Base-by-base conservation (phyloP, 345 rosid genomes). In the Angophora floribunda region DNA sequence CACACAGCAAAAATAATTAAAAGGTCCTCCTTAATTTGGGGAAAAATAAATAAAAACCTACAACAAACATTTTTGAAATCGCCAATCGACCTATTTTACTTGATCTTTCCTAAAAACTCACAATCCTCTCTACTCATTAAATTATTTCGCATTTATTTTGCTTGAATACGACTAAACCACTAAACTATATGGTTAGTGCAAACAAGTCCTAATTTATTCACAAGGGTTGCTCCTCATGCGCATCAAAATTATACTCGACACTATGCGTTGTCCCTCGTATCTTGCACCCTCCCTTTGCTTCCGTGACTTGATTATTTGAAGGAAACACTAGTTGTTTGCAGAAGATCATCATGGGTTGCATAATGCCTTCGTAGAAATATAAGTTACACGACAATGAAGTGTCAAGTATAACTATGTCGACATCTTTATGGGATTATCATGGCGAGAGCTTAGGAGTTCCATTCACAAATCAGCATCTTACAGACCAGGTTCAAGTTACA, bases 31-130 rank as follows among this genome's bases (percentile, higher is more conserved):
- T 9, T 75, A 19, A 75, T 75, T 41, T 44, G 8, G 49, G 4
- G 8, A 41, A 36, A 75, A 36, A 1, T 41, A 75, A 75, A 75
- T 44, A 21, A 75, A 41, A 36, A 75, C 1, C 24, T 30, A 41
- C 0, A 1, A 4, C 26, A 6, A 36, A 9, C 7, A 9, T 75
- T 4, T 0, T 75, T 11, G 13, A 70, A 70, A 36, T 70, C 7
- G 22, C 13, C 26, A 9, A 21, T 0, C 30, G 1, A 0, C 4
- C 22, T 17, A 36, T 2, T 47, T 9, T 17, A 9, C 7, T 70
- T 17, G 6, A 32, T 70, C 13, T 70, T 32, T 70, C 3, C 2
- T 65, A 32, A 70, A 70, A 70, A 2, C 26, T 41, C 82, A 70
- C 5, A 5, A 70, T 70, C 7, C 24, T 32, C 19, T 32, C 0